Percentiles rank a stretch among this genome's conserved stretches.
Evolutionary conservation across 768 basidiomycete genomes (phyloP).

Genomic region (Calocybe gangraenosa): DNA sequence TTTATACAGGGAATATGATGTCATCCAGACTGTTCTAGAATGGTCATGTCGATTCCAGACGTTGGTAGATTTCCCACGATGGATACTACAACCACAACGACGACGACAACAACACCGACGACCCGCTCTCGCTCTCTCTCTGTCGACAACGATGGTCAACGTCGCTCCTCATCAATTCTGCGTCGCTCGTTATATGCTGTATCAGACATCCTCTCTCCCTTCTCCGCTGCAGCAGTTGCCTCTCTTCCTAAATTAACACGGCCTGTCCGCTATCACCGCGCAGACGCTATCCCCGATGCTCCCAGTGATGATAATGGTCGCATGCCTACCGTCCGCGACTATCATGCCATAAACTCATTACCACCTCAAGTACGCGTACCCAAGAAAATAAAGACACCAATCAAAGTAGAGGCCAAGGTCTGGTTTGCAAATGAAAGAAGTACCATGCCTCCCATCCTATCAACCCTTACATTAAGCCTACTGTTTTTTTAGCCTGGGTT

Average conservation of each 20-base stretch:
- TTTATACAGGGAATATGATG: slow-evolving; percentile 12
- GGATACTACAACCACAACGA: neutral
- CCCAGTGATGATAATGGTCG: slow-evolving; percentile 45
- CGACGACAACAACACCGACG: slow-evolving; percentile 6
- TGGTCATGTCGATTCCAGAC: neutral
- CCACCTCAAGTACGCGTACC: slow-evolving; percentile 69
- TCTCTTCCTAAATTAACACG: slow-evolving; percentile 39
- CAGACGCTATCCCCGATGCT: slow-evolving; percentile 70
- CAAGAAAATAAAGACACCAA: slow-evolving; percentile 74
- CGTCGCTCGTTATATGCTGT: slow-evolving; percentile 62
- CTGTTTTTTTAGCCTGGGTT: slow-evolving; percentile 66
- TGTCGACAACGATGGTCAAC: slow-evolving; percentile 2
- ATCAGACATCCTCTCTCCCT: slow-evolving; percentile 56
- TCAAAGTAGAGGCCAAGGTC: slow-evolving; percentile 92
- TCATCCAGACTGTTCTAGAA: slow-evolving; percentile 18
- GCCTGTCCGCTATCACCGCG: slow-evolving; percentile 56
- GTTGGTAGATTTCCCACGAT: neutral
- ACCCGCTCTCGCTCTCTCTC: slow-evolving; percentile 6
- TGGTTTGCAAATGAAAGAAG: slow-evolving; percentile 98
- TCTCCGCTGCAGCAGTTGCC: slow-evolving; percentile 61
- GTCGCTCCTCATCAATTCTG: slow-evolving; percentile 33
- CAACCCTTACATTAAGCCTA: neutral
- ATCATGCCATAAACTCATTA: slow-evolving; percentile 65
- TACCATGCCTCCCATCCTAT: slow-evolving; percentile 20
- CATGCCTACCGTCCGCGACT: slow-evolving; percentile 63